These are phyloP conservation scores for Saturnispora serradocipensis DNA, from an alignment of 805 yeast species.

Conservation along the genomic window DNA sequence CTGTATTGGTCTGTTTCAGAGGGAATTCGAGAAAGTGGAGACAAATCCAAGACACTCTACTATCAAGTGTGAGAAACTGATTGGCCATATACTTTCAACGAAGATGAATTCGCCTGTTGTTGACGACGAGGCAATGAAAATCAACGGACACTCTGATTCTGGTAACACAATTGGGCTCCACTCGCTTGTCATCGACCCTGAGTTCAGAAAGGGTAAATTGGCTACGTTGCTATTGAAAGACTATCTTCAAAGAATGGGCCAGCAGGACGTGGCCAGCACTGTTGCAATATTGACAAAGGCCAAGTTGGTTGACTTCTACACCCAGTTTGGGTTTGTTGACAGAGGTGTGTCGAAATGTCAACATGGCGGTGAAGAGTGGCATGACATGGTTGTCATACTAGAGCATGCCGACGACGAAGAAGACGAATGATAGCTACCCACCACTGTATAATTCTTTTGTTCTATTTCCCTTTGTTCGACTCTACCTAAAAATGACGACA, in stretches of 20 bases:
- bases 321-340: conserved; percentile 68
- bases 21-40: conserved; percentile 40
- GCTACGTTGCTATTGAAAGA: conserved; percentile 81
- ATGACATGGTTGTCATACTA: conserved; percentile 38
- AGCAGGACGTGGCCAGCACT: conserved; percentile 76
- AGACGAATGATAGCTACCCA: conserved; percentile 11
- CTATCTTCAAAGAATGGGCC: conserved; percentile 80
- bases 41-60: conserved; percentile 36
- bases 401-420: conserved; percentile 38
- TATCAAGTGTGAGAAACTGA: conserved; percentile 50
- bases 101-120: conserved; percentile 44
- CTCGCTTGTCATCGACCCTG: conserved; percentile 67
- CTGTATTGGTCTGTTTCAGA: conserved; percentile 76
- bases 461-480: neutral
- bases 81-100: conserved; percentile 78
- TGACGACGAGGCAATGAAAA: conserved; percentile 50
- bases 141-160: conserved; percentile 65
- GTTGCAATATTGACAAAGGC: conserved; percentile 68
- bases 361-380: conserved; percentile 55
- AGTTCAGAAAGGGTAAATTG: conserved; percentile 70
- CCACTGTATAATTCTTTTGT: neutral
- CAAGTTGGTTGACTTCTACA: conserved; percentile 64
- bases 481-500: neutral
- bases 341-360: conserved; percentile 54
- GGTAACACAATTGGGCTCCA: conserved; percentile 75